Evolutionary conservation across 371 early-diverging fungal genomes (phyloP).

Genomic region (Mortierella polycephala): DNA sequence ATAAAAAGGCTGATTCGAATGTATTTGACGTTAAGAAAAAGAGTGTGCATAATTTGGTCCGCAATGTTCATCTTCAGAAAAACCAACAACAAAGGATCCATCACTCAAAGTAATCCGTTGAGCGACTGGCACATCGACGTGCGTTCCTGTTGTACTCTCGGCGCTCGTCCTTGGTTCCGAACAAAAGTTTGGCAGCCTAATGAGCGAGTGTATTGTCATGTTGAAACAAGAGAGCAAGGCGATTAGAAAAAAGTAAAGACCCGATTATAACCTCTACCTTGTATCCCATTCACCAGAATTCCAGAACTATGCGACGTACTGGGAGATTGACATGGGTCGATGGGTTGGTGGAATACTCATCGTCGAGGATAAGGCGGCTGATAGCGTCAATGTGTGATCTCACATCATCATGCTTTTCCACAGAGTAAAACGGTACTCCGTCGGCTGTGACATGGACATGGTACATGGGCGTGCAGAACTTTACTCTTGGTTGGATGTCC

Average conservation of each 20-base stretch:
- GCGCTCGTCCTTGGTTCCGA: constrained; percentile 60
- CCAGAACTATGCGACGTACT: constrained; percentile 9
- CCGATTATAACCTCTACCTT: no score
- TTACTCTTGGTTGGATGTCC: constrained; percentile 59
- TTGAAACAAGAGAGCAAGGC: no score
- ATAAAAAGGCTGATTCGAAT: no score
- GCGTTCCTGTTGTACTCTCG: constrained; percentile 63
- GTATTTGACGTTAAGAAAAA: no score
- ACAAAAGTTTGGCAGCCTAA: constrained; percentile 59
- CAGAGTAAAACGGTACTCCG: constrained; percentile 65
- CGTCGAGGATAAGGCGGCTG: constrained; percentile 43
- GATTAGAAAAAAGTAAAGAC: no score
- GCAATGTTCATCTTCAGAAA: no score
- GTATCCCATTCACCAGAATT: no score
- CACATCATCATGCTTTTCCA: constrained; percentile 56
- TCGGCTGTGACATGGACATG: constrained; percentile 65
- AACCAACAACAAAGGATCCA: no score
- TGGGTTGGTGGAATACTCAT: constrained; percentile 58
- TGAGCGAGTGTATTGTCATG: background rate
- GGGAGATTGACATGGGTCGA: constrained; percentile 62
- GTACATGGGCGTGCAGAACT: constrained; percentile 63
- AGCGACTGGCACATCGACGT: constrained; percentile 63
- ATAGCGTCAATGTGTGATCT: constrained; percentile 54
- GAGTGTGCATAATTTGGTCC: no score
- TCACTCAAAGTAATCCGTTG: constrained; percentile 57